Evolutionary conservation across 129 eudicot species (phyloP).

Genomic region (Kitagawia praeruptora): DNA sequence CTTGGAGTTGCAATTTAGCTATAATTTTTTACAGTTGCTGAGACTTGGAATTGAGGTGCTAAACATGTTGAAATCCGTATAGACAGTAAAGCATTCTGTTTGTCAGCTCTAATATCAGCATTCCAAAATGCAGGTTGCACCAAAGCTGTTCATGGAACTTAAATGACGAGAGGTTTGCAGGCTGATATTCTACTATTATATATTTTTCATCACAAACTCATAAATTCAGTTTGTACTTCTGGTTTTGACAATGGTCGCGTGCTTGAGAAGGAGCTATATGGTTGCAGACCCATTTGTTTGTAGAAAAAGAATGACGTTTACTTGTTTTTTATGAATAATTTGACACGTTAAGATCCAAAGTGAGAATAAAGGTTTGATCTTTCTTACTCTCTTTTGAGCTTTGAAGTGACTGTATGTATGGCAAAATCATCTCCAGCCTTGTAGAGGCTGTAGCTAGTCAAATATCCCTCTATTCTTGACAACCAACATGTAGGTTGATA

Average conservation of each 20-base stretch:
- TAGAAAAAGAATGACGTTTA: neutral
- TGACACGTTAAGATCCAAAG: neutral
- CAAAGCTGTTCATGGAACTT: conserved; percentile 8
- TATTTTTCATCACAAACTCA: neutral
- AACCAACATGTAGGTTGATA: too few relatives aligned
- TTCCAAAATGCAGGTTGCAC: conserved; percentile 6
- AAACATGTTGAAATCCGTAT: neutral
- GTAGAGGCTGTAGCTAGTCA: too few relatives aligned
- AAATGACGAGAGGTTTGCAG: neutral
- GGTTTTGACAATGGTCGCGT: neutral
- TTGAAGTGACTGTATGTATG: neutral
- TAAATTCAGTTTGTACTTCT: neutral
- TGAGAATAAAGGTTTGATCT: neutral
- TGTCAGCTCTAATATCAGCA: neutral
- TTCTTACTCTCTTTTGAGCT: neutral
- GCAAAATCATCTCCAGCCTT: neutral
- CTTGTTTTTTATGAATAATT: neutral
- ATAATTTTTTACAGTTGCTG: neutral
- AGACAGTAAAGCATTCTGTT: neutral
- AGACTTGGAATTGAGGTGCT: neutral
- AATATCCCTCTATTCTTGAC: too few relatives aligned
- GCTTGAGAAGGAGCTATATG: neutral
- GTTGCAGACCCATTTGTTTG: neutral
- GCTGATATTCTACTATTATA: neutral
- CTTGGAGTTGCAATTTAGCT: neutral